Evolutionary conservation across 768 basidiomycete species (phyloP), one percentile per base, ranked within the genome.

Genomic region (Cystobasidium tubakii): DNA sequence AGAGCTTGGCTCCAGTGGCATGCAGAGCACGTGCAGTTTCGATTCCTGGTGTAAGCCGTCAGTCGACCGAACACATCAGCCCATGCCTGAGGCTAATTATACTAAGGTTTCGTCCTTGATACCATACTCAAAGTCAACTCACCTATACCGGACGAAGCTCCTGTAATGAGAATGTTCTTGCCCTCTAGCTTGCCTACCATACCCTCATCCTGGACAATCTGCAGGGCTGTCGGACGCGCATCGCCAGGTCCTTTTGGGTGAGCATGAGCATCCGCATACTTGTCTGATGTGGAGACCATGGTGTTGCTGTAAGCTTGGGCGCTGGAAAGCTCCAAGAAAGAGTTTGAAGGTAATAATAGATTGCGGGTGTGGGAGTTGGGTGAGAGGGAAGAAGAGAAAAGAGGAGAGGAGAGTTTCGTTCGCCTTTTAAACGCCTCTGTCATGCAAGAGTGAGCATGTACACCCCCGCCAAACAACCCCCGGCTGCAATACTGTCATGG

Each of bases 21-120:
- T 71, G 54, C 6, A 62, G 54, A 60, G 69, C 69, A 21, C 54
- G 69, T 27, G 69, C 69, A 31, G 69, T 62, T 33, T 71, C 69
- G 55, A 71, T 60, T 21, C 69, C 69, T 71, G n/a, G 15, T 4
- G 13, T 29, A 25, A 29, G 15, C 15, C 6, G 50, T 13, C 3
- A 50, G 46, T 7, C 17, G 31, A 23, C 27, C 9, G 46, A 46
- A 53, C 19, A 25, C 4, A 29, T 60, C 25, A 39, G 4, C 15
- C 33, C 15, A 29, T 60, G 23, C n/a, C n/a, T n/a, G n/a, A n/a
- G n/a, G n/a, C n/a, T n/a, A n/a, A n/a, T n/a, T n/a, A n/a, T n/a
- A n/a, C n/a, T n/a, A n/a, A n/a, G n/a, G n/a, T n/a, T n/a, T n/a
- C n/a, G n/a, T n/a, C n/a, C n/a, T n/a, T n/a, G n/a, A n/a, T n/a